Evolutionary conservation across 345 rosid genomes (phyloP), one percentile per base, ranked within the genome.

Genomic region (Salix koriyanagi): DNA sequence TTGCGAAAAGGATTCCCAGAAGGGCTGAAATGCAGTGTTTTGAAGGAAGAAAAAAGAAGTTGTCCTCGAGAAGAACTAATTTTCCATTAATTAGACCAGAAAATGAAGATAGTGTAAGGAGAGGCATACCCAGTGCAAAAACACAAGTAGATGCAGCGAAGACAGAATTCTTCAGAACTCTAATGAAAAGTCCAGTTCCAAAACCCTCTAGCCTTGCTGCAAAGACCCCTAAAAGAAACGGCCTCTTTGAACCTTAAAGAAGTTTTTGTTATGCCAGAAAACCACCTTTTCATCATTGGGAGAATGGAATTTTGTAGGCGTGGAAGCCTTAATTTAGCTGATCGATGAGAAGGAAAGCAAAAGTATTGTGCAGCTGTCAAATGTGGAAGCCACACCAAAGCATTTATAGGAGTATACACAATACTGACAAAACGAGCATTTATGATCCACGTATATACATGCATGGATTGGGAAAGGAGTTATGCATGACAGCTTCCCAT

Each of bases 81-180:
- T 7, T 19, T 19, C 60, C 23, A 54, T 21, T 19, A 54, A 7
- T 19, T 0, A 19, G 60, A 46, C 5, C 18, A 46, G 18, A 46
- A 46, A 46, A 46, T 3, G 50, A 46, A 46, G 50, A 46, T 13
- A 44, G 0, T 8, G 30, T 2, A 13, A 30, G 58, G 69, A 36
- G 26, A 46, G 2, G 30, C 19, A 48, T 76, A 91, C 98, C 94
- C 23, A 86, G 69, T 36, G 93, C 91, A 80, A 92, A 67, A 77
- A 76, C 74, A 84, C 89, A 87, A 76, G 90, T 82, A 83, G 85
- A 70, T 15, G 84, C 83, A 67, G 88, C 91, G 79, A 78, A 76
- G 34, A 87, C 34, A 68, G 71, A 79, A 73, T 54, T 83, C 52
- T 78, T 89, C 26, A 86, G 28, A 6, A 74, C 48, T 48, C 42